Base-by-base conservation (phyloP, 352 stramenopile genomes). In the Blastocystis sp. region DNA sequence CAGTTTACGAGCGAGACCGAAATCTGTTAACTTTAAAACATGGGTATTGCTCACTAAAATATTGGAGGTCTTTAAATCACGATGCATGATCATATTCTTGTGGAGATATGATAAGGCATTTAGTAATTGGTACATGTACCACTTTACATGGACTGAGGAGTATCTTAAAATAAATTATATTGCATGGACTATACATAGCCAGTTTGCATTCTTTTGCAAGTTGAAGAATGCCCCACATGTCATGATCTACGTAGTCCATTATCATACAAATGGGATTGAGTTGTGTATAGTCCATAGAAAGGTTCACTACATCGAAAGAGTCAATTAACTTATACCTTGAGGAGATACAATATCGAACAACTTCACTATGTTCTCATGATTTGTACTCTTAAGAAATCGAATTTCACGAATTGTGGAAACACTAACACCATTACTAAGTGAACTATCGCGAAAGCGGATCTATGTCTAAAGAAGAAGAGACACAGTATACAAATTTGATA, bases 41-140 rank as follows among this genome's bases (percentile, higher is more conserved):
- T 79, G 60, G 6, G 56, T 78, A 37, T 89, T 89, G 4, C 95
- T 94, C 92, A 96, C 40, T 17, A 89, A n/a, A 17, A 89, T 27
- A 24, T 89, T 89, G 17, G 60, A 79, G 19, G 78, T 89, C 66
- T 89, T 89, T 42, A 89, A 42, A 37, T 89, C 78, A 6, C 78
- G 60, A 56, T 89, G 78, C 68, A 89, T 59, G 22, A 89, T 89
- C 78, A 59, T 79, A 24, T 89, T 89, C 1, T 64, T 56, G 60
- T 89, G 78, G 1, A 89, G 44, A 57, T 89, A 89, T n/a, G 27
- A 37, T n/a, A 89, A 37, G 0, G 78, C 78, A 19, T 48, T 62
- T 22, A 89, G 66, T 15, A 89, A 40, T 53, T 89, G 78, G 35
- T 54, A 84, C 73, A 84, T 84, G 51, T 84, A 84, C 73, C 73